Base-by-base conservation (phyloP, 2,329 filamentous ascomycete species). In the Epichloe gansuensis region DNA sequence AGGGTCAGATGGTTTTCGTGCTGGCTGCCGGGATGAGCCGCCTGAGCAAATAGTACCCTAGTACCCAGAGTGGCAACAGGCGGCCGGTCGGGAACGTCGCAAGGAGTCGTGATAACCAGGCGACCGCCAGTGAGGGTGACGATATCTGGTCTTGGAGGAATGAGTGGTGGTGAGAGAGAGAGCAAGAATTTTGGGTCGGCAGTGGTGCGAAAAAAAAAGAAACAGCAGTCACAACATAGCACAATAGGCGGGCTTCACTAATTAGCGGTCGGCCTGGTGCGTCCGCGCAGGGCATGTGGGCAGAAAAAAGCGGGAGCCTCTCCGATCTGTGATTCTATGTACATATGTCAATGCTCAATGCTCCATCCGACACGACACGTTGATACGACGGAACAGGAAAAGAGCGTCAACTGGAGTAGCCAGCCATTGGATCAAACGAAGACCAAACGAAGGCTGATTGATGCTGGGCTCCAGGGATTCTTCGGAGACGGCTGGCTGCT, bases 161-260 rank as follows among this genome's bases (percentile, higher is more conserved):
- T 8, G 31, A 38, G 31, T 23, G 51, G 44, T 54, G 48, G 37
- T 48, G 23, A 38, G 31, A 31, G 35, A 37, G 35, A 49, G 42
- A 46, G 46, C 39, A 48, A 49, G 41, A 54, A 39, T 52, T 48
- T 46, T 42, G 49, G 46, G 15, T 15, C 39, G 50, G 49, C 52
- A 44, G 49, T 42, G 45, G 41, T 46, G 46, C 39, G 45, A 49
- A 51, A 37, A 21, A 21, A 21, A 21, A 47, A 43, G 44, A 47
- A 51, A 35, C 17, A 28, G 13, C 15, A 23, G 46, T 13, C 28
- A 28, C 31, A 4, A 21, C n/a, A 44, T 17, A 3, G 17, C 17
- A 21, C 17, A 21, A 21, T 21, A 44, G 23, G 9, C 31, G 46
- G n/a, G 11, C 35, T 25, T 37, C 21, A 5, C 13, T 23, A 41